These are phyloP conservation scores for Rhizophora mangle DNA, from an alignment of 345 rosid genomes.

Conservation along the genomic window DNA sequence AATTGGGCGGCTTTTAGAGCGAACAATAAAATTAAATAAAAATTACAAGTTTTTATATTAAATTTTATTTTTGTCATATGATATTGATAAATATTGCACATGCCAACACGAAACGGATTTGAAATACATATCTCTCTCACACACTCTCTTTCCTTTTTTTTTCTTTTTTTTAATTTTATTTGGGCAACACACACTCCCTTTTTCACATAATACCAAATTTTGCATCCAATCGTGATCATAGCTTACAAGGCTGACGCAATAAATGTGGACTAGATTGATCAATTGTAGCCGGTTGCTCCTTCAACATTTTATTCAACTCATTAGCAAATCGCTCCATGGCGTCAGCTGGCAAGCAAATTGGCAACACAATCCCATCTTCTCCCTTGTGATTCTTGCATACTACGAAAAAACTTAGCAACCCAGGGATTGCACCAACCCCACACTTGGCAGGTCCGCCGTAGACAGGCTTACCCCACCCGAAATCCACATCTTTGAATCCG, in stretches of 20 bases:
- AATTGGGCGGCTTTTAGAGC: too few relatives aligned
- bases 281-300: background rate
- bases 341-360: conserved; percentile 17
- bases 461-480: conserved; percentile 28
- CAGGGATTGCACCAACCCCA: conserved; percentile 3
- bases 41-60: too few relatives aligned
- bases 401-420: background rate
- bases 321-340: conserved; percentile 20
- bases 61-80: too few relatives aligned
- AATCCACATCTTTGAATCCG: conserved; percentile 16
- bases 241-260: background rate
- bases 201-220: too few relatives aligned
- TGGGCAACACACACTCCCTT: too few relatives aligned
- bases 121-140: too few relatives aligned
- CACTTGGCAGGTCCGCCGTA: conserved; percentile 20
- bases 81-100: too few relatives aligned
- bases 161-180: too few relatives aligned
- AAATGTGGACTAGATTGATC: background rate
- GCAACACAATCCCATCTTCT: conserved; percentile 19
- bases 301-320: conserved; percentile 7
- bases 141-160: too few relatives aligned
- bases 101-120: too few relatives aligned
- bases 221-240: background rate
- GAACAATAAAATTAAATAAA: too few relatives aligned
- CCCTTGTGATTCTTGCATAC: conserved; percentile 15